Conservation (phyloP, 2,329 filamentous ascomycete genomes). For the Blastomyces percursus region DNA sequence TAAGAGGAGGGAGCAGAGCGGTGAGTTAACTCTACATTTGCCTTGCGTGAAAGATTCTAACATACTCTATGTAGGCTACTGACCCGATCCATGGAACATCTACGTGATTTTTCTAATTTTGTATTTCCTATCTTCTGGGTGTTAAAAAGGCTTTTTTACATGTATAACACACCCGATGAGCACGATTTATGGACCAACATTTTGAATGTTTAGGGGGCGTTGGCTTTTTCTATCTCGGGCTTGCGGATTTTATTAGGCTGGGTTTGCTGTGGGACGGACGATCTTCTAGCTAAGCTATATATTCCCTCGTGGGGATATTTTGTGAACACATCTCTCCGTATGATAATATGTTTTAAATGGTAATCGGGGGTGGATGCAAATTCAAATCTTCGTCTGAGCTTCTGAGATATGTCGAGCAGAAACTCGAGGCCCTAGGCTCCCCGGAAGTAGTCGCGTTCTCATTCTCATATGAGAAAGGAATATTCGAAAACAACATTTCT, state of each 20-base stretch:
- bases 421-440: neutral
- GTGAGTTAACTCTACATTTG: slow-evolving; percentile 22
- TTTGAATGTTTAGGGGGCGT: neutral
- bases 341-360: neutral
- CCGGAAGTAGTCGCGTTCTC: neutral
- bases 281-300: neutral
- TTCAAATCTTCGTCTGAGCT: neutral
- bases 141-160: neutral
- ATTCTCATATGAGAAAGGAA: neutral
- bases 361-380: neutral
- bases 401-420: neutral
- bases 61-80: neutral
- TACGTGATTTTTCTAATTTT: neutral
- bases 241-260: neutral
- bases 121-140: neutral
- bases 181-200: neutral
- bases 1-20: slow-evolving; percentile 38
- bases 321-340: neutral
- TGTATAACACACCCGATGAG: neutral
- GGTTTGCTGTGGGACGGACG: neutral
- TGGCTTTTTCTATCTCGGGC: neutral
- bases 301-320: neutral
- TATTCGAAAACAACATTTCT: neutral
- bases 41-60: neutral
- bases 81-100: neutral